Evolutionary conservation across 2,329 filamentous ascomycete species (phyloP), one percentile per base, ranked within the genome.

Genomic region (Ascocoryne sarcoides): DNA sequence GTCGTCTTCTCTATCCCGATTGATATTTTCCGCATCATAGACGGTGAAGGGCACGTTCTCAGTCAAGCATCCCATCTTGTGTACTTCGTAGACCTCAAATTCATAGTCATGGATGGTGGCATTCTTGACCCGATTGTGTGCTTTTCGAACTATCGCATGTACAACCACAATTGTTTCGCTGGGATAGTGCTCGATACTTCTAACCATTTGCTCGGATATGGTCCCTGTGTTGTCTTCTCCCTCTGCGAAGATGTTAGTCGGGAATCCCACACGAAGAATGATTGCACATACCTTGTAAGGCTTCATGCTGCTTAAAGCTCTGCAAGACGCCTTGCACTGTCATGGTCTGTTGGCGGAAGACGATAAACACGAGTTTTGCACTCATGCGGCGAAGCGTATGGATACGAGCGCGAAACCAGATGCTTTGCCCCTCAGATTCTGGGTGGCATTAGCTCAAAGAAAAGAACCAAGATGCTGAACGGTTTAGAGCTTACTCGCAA

Each of bases 111-210:
- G 80, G 48, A 90, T 76, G 3, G 79, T 80, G 20, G 84, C 83
- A 29, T 85, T 82, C 49, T 82, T 77, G 43, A 95, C 73, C 29
- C 79, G 75, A 52, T 88, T 78, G 5, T 82, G 78, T 0, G 87
- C 83, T 46, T 73, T 70, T 55, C 87, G 83, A 3, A 95, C 64
- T 2, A 73, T 73, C 43, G 86, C 89, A 38, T 73, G 77, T 41
- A 94, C 77, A 42, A 84, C 75, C 4, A 95, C 78, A 37, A 95
- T 74, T 5, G 79, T 83, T 58, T 93, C 89, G 4, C 80, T 68
- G 40, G 82, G 79, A 33, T 95, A 68, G 58, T 86, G 85, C 62
- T 93, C 84, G 2, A 85, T 84, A 84, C 87, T 94, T 57, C 84
- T 81, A 19, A 95, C 71, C 72, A 95, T 90, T 53, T 83, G 73